phyloP scores from a whole-genome alignment of 768 basidiomycete species.

The Cyclocybe cylindracea region DNA sequence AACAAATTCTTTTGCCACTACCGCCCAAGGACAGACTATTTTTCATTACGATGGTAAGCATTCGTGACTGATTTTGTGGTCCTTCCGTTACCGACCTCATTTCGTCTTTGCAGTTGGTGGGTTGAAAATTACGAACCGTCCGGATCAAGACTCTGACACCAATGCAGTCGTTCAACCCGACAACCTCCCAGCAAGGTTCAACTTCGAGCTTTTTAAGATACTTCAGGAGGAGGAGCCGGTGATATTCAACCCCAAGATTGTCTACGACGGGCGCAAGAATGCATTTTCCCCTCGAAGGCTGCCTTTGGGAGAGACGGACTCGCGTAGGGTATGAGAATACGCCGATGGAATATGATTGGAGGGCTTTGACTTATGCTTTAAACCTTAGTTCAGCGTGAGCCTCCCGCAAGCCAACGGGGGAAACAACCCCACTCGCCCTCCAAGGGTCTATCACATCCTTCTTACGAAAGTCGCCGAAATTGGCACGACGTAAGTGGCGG shows the following conservation, averaged over 20 bases:
- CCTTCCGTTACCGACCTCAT: background rate
- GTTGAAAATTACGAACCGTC: slow-evolving; percentile 13
- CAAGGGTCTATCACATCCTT: slow-evolving; percentile 67
- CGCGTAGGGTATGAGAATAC: slow-evolving; percentile 45
- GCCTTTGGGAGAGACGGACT: slow-evolving; percentile 50
- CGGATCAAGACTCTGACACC: background rate
- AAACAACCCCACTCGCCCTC: slow-evolving; percentile 38
- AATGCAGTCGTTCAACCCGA: slow-evolving; percentile 61
- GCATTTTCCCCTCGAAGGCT: slow-evolving; percentile 59
- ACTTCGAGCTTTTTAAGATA: slow-evolving; percentile 64
- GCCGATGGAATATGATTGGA: background rate
- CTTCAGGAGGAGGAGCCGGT: slow-evolving; percentile 60
- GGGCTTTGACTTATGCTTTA: slow-evolving; percentile 1
- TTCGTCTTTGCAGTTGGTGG: slow-evolving; percentile 37
- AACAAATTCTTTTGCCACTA: slow-evolving; percentile 63
- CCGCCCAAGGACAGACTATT: slow-evolving; percentile 58
- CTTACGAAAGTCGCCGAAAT: slow-evolving; percentile 52
- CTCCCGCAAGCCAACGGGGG: slow-evolving; percentile 42
- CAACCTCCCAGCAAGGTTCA: slow-evolving; percentile 64
- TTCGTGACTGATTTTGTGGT: background rate
- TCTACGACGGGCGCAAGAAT: slow-evolving; percentile 82
- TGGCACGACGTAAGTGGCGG: slow-evolving; percentile 26
- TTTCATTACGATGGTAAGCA: slow-evolving; percentile 77
- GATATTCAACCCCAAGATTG: slow-evolving; percentile 72
- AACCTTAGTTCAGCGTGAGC: slow-evolving; percentile 58